These are phyloP conservation scores for Pythium aphanidermatum DNA, from an alignment of 352 stramenopile genomes.

Conservation along the genomic window DNA sequence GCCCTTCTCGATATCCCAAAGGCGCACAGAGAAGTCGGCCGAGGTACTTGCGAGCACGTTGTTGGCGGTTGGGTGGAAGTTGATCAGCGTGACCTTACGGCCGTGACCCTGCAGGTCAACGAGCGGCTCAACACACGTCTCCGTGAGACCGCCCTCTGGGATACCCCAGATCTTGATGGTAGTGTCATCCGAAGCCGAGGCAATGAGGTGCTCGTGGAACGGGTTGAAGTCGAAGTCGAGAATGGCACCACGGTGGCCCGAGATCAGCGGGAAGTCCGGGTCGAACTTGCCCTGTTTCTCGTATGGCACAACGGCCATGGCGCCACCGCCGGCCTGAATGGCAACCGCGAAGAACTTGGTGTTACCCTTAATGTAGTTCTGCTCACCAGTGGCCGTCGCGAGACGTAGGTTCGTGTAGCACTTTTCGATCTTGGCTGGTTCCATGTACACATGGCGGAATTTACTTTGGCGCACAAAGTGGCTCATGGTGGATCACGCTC, in stretches of 20 bases:
- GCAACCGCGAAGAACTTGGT: constrained; percentile 99
- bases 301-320: constrained; percentile 93
- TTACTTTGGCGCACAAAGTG: constrained; percentile 96
- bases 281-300: constrained; percentile 95
- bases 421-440: constrained; percentile 93
- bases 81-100: constrained; percentile 96
- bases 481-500: constrained; percentile 88
- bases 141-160: constrained; percentile 89
- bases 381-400: constrained; percentile 96
- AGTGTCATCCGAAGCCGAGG: constrained; percentile 95
- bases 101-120: constrained; percentile 95
- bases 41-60: constrained; percentile 96
- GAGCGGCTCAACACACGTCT: constrained; percentile 94
- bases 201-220: constrained; percentile 95
- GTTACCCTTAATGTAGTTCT: constrained; percentile 99
- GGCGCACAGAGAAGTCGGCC: constrained; percentile 94
- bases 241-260: constrained; percentile 94
- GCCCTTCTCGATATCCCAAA: constrained; percentile 99
- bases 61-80: constrained; percentile 97
- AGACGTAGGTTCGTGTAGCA: constrained; percentile 91
- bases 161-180: constrained; percentile 98
- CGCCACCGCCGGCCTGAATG: constrained; percentile 82
- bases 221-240: constrained; percentile 99
- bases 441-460: constrained; percentile 98
- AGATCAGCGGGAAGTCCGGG: constrained; percentile 91